phyloP scores from a whole-genome alignment of 257 asterid species.

The Rubia yunnanensis region DNA sequence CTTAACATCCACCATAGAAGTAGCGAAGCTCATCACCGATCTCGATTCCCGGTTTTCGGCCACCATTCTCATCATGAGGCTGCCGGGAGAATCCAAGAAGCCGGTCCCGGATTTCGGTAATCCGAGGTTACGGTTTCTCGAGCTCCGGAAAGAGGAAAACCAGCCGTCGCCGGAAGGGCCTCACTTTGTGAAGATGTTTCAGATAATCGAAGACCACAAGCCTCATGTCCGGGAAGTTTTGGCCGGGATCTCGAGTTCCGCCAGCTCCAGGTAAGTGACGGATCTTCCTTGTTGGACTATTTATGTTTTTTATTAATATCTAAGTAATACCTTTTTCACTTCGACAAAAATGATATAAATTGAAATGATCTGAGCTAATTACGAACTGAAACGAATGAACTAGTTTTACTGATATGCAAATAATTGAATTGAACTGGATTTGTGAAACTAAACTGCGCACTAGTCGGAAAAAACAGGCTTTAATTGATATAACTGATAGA shows the following conservation, averaged over 20 bases:
- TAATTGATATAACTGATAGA: too few species aligned
- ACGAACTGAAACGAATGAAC: too few species aligned
- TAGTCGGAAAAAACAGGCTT: too few species aligned
- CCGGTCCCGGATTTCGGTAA: slow-evolving; percentile 5
- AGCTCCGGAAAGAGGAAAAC: slow-evolving; percentile 15
- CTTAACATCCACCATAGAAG: slow-evolving; percentile 39
- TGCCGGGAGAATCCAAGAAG: slow-evolving; percentile 20
- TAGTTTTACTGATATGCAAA: too few species aligned
- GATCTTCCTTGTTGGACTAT: background rate
- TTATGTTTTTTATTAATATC: too few species aligned
- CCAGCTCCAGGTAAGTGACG: background rate
- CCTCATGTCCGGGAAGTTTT: slow-evolving; percentile 22
- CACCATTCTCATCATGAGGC: slow-evolving; percentile 35
- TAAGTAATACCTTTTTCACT: too few species aligned
- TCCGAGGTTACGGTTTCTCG: slow-evolving; percentile 16
- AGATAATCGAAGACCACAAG: slow-evolving; percentile 18
- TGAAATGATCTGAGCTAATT: too few species aligned
- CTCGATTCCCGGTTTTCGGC: slow-evolving; percentile 30
- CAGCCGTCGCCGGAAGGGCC: background rate
- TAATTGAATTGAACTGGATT: too few species aligned
- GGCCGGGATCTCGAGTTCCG: slow-evolving; percentile 9
- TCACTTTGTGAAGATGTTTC: background rate
- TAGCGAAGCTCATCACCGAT: slow-evolving; percentile 45
- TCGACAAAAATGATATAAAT: too few species aligned
- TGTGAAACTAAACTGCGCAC: too few species aligned